Base-by-base conservation (phyloP, 129 eudicot species). In the Artemisia annua region DNA sequence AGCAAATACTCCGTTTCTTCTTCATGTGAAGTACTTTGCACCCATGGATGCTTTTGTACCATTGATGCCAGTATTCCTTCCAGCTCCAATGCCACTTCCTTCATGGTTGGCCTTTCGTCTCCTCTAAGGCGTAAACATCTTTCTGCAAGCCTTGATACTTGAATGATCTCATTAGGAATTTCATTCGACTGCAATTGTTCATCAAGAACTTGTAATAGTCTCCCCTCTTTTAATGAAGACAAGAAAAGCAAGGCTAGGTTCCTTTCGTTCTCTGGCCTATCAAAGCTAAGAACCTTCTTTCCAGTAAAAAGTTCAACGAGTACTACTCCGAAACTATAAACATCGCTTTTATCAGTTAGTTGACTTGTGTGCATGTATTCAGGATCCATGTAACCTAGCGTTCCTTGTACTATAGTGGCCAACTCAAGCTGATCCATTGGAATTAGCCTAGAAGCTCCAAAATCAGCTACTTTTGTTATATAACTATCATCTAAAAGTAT, bases 401-500 rank as follows among this genome's bases (percentile, higher is more conserved):
- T 84, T 62, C 88, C 88, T 66, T 77, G 83, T 17, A 81, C 85
- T 39, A 81, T 52, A 7, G 83, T 84, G 2, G 81, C 81, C 44
- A 84, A 12, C 35, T 81, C 80, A 11, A 13, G 55, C 24, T 78
- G 77, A 28, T 81, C 82, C 22, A 50, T 11, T 3, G 89, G 89
- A 62, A 85, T 73, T 75, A 84, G 65, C 49, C 49, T 84, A 1
- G 85, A 81, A 26, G 83, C 78, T 69, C 87, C 86, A 44, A 85
- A 85, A 81, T 85, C 89, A 8, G 84, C 71, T 19, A 85, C 86
- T 79, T 81, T 85, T 44, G 89, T 86, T 9, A 75, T 69, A 61
- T 74, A 81, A 10, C 17, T 71, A 0, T 75, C 71, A 44, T 85
- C 84, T 17, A 85, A 20, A 20, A 85, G 86, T 30, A 85, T 85